Evolutionary conservation across 768 basidiomycete species (phyloP), one percentile per base, ranked within the genome.

Genomic region (Pleurotus ostreatus): DNA sequence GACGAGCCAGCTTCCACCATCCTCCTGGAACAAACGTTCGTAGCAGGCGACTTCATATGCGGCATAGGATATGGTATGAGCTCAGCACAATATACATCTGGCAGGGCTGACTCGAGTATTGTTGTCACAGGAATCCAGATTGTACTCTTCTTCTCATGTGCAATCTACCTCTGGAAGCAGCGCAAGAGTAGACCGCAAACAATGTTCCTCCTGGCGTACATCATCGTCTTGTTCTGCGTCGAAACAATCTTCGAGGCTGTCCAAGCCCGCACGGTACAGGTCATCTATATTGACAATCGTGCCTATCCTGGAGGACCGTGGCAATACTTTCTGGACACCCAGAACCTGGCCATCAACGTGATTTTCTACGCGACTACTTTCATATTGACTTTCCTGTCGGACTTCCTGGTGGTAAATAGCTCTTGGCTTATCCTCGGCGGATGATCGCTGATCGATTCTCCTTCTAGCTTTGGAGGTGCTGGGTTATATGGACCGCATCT

Each of bases 301-400:
- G 72, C 74, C 55, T 75, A 68, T 51, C 72, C 74, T 37, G 72
- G 67, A 20, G 77, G 77, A 3, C 77, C 78, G 13, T 77, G 77
- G 76, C 55, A 55, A 26, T 78, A 75, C 62, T 77, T 79, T 63
- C 63, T 77, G 20, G 68, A 61, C 26, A 73, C 75, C 0, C 76
- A 75, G 59, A 62, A 74, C 48, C 69, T 74, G 6, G 62, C 73
- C 0, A 68, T 76, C 57, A 75, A 78, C 49, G 74, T 74, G n/a
- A 68, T 76, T 46, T 78, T 77, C 60, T 70, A 74, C 53, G 70
- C 73, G 8, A 73, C 70, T 0, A 65, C 78, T 11, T 77, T 79
- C 57, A 61, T 78, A 6, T 60, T 76, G 46, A 77, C 77, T 0
- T 74, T 74, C 60, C 66, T 77, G 25, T 71, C 70, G 13, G 77